Evolutionary conservation across 805 yeast genomes (phyloP), one percentile per base, ranked within the genome.

Genomic region (Maudiozyma barnettii): DNA sequence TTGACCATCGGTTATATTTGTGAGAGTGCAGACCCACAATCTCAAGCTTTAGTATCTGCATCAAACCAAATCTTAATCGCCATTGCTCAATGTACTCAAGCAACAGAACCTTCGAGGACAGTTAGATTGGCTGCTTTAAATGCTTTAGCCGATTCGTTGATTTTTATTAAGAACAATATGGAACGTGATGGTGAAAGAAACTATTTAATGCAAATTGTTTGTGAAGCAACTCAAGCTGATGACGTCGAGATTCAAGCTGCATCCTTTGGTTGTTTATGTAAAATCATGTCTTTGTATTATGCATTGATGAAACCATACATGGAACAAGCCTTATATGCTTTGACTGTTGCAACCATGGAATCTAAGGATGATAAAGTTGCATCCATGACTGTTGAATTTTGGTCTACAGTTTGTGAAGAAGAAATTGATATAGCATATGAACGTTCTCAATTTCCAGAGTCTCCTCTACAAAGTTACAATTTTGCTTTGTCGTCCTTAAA

Each of bases 381-480:
- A 1, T 88, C 97, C 63, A 90, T 91, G 97, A 97, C 99, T 29
- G 93, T 93, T 49, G 99, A 93, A 70, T 91, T 93, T 65, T 93
- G 99, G 99, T 81, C 91, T 50, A 88, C 99, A n/a, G 93, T 93
- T n/a, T 90, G 98, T 71, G 99, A 93, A 70, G 96, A 84, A 62
- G 99, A 93, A 67, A 74, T 85, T 52, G 96, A 87, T 53, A 80
- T 86, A 50, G 78, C 84, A 16, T 66, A 78, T 49, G 86, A 81
- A 61, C 72, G 77, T 53, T 81, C 80, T 43, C 89, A 83, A 55
- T 73, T 64, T 56, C 78, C 78, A 41, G 74, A 73, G 46, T 73
- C 75, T 43, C 68, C 69, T 16, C 67, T 78, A 41, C 70, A 73
- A 39, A 74, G 80, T 50, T 90, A 72, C 69, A 83, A 87, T 60